These are phyloP conservation scores for Tardiomyces digboiensis DNA, from an alignment of 1,139 yeast species.

Conservation along the genomic window DNA sequence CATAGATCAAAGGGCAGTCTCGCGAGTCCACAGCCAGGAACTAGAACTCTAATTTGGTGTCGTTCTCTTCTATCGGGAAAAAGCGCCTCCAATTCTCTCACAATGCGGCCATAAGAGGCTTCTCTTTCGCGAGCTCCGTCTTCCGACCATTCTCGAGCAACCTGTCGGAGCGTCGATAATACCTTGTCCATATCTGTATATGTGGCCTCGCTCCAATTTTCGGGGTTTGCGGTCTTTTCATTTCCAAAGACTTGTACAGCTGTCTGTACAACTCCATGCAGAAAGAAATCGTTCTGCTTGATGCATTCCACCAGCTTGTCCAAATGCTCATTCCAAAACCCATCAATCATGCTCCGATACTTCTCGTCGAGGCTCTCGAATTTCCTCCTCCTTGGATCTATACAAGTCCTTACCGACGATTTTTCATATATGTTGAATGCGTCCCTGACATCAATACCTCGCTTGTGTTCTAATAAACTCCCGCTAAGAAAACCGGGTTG, in stretches of 20 bases:
- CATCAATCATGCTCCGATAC: constrained; percentile 10
- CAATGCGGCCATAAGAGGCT: constrained; percentile 36
- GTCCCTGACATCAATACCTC: constrained; percentile 9
- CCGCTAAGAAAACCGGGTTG: too few species aligned
- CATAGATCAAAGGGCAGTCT: constrained; percentile 69
- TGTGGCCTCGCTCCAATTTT: neutral
- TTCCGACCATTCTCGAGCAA: constrained; percentile 67
- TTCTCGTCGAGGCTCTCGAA: constrained; percentile 8
- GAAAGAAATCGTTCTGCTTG: constrained; percentile 38
- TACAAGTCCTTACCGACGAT: constrained; percentile 14
- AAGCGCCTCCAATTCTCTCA: constrained; percentile 33
- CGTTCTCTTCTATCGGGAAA: constrained; percentile 31
- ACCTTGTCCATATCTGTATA: constrained; percentile 33
- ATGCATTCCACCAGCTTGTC: constrained; percentile 38
- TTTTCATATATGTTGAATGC: constrained; percentile 16
- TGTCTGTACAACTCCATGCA: constrained; percentile 3
- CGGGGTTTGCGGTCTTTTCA: neutral
- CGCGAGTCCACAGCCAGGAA: constrained; percentile 85
- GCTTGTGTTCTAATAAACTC: too few species aligned
- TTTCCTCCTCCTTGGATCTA: constrained; percentile 17
- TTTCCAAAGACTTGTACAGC: neutral
- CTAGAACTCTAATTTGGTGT: constrained; percentile 37
- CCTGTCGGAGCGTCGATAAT: constrained; percentile 50
- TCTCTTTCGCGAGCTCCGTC: constrained; percentile 50
- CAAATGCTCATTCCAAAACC: constrained; percentile 28